Evolutionary conservation across 1,284 basidiomycete genomes (phyloP), one percentile per base, ranked within the genome.

Genomic region (Farysia itapuensis): DNA sequence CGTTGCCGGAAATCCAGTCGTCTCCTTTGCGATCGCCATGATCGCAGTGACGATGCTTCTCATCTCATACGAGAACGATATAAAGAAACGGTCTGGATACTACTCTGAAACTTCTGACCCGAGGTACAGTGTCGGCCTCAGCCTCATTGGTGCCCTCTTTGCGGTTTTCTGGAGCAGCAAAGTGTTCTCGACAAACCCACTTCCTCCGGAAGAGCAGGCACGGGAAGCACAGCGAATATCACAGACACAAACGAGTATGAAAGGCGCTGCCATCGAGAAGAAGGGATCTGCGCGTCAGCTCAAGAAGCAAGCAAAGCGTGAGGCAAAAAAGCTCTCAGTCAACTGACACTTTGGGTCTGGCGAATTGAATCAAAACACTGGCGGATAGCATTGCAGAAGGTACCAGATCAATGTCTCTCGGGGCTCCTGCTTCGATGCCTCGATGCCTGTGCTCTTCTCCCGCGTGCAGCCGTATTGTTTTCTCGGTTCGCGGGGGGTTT

Each of bases 401-500:
- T n/a, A n/a, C n/a, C n/a, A n/a, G n/a, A n/a, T 18, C 37, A 29
- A 7, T 2, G 23, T 47, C 35, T 48, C 29, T 53, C 49, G 4
- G 60, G 54, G 34, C 60, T 64, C 28, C 54, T 53, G 29, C 60
- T 64, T 5, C 60, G 39, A 28, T 64, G 38, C 19, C 60, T 34
- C 18, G 46, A 43, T 16, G 16, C 34, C 11, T 40, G 44, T 3
- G 31, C 38, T 18, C 43, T 43, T 31, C 60, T 53, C 14, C 46
- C 39, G 20, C 43, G 36, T 21, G 26, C 7, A 2, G 43, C 40
- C 31, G 46, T 39, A 19, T 4, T 23, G 6, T 37, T 35, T 19
- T 23, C 30, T 3, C 19, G 50, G 6, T 33, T 43, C 0, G 33
- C 43, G 19, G 91, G 90, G 19, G 91, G 90, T 32, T 90, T 84